These are phyloP conservation scores for Aquilaria yunnanensis DNA, from an alignment of 345 rosid species.

Conservation along the genomic window DNA sequence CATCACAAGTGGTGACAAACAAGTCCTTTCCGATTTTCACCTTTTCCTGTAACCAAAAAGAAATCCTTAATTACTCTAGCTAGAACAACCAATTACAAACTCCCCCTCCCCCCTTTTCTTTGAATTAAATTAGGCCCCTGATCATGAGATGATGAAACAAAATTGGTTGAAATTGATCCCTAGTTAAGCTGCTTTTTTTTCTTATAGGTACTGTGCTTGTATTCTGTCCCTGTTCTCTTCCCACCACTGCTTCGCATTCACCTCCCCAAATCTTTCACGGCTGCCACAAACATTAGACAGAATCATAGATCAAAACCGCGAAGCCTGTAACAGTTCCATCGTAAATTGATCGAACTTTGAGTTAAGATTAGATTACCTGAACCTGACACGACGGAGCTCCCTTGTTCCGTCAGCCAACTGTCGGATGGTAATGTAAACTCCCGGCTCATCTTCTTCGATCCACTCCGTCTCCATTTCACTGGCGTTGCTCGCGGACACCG, in stretches of 20 bases:
- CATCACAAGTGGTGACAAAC: no score
- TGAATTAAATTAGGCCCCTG: no score
- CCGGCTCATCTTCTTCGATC: conserved; percentile 91
- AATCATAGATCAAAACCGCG: not conserved
- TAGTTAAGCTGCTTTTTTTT: not conserved
- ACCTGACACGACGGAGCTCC: conserved; percentile 96
- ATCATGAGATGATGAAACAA: conserved; percentile 1
- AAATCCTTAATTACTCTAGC: no score
- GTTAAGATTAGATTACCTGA: conserved; percentile 54
- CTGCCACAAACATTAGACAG: conserved; percentile 25
- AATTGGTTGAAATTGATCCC: conserved; percentile 13
- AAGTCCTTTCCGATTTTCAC: no score
- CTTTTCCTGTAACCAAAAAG: no score
- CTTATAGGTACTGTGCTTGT: conserved; percentile 83
- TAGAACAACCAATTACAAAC: no score
- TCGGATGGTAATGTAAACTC: conserved; percentile 90
- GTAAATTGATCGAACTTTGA: not conserved
- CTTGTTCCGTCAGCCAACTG: conserved; percentile 81
- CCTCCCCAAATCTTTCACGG: conserved; percentile 90
- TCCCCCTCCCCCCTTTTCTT: no score
- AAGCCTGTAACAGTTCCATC: not conserved
- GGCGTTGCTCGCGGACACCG: conserved; percentile 77
- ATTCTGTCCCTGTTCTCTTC: conserved; percentile 97
- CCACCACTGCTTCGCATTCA: conserved; percentile 97
- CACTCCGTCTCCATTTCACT: conserved; percentile 90